Evolutionary conservation across 805 yeast genomes (phyloP), one percentile per base, ranked within the genome.

Genomic region (Barnettozyma wickerhamii): DNA sequence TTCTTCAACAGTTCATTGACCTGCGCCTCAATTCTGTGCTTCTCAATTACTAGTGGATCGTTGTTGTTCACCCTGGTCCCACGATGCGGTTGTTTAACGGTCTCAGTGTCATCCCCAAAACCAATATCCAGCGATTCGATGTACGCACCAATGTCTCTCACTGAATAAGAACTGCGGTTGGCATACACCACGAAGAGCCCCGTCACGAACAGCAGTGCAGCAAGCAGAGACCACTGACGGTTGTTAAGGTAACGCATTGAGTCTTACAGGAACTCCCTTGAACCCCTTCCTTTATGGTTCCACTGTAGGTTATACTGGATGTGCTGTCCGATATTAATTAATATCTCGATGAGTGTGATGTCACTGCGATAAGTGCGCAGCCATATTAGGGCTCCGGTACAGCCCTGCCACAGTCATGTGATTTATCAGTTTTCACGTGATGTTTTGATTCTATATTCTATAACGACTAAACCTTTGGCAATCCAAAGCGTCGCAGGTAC

Each of bases 11-110:
- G 21, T 10, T 21, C 29, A 9, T 36, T 41, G 15, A 34, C 44
- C 18, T 31, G 31, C 10, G 31, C 30, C 24, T 34, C 32, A 13
- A 34, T 28, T 4, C 20, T 19, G 13, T 38, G 41, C 14, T 38
- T 38, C 21, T 38, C 38, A 27, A 41, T 39, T 32, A 35, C 18
- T 15, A 35, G 42, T 6, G 39, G 37, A 15, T 29, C 27, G 2
- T 35, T 42, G 29, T 42, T 42, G 14, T 42, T 30, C 5, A 23
- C 19, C 19, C 29, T 20, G 15, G 35, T 29, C 10, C 37, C 42
- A 17, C 14, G 6, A 20, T 18, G n/a, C 7, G 20, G 14, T 7
- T 24, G 4, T 10, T 14, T 20, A 10, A 33, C 4, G 5, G 32
- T 26, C 10, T 7, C 19, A 17, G 30, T 10, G 14, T 24, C 27